Percentiles rank a stretch among this genome's conserved stretches.
These are phyloP conservation scores for Hymenoscyphus repandus DNA, from an alignment of 2,329 filamentous ascomycete genomes.

Conservation along the genomic window DNA sequence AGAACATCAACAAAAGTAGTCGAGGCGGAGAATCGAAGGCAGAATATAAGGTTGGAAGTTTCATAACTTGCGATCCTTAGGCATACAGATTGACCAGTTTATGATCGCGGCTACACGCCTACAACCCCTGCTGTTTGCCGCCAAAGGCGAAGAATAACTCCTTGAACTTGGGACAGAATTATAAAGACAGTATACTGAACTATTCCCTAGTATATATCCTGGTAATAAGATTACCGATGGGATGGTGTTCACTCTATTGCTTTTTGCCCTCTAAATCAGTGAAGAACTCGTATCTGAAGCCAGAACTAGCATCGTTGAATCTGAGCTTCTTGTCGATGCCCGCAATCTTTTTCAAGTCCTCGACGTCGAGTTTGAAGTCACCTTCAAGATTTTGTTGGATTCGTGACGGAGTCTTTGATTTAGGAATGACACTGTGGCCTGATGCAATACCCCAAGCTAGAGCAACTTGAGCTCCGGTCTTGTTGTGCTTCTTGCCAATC, in stretches of 20 bases:
- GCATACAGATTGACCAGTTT: too few species aligned
- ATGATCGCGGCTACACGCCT: too few species aligned
- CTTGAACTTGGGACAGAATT: too few species aligned
- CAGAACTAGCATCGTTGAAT: constrained; percentile 53
- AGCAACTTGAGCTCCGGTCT: constrained; percentile 52
- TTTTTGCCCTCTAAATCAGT: constrained; percentile 52
- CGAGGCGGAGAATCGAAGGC: too few species aligned
- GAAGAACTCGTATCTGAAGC: constrained; percentile 55
- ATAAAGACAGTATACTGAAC: too few species aligned
- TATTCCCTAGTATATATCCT: too few species aligned
- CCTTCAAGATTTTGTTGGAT: constrained; percentile 60
- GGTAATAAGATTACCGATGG: too few species aligned
- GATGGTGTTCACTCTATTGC: background rate
- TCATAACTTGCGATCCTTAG: too few species aligned
- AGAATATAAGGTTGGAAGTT: too few species aligned
- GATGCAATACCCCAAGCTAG: constrained; percentile 52
- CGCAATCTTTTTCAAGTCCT: constrained; percentile 49
- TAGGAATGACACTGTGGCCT: constrained; percentile 58
- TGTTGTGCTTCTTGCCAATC: constrained; percentile 49
- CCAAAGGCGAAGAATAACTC: too few species aligned
- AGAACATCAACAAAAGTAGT: too few species aligned
- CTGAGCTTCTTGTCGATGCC: constrained; percentile 54
- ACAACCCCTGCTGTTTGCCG: too few species aligned
- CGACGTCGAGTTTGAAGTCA: constrained; percentile 53
- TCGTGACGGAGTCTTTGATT: constrained; percentile 53